Evolutionary conservation across 2,329 filamentous ascomycete species (phyloP).

Genomic region (Colletotrichum magnum): DNA sequence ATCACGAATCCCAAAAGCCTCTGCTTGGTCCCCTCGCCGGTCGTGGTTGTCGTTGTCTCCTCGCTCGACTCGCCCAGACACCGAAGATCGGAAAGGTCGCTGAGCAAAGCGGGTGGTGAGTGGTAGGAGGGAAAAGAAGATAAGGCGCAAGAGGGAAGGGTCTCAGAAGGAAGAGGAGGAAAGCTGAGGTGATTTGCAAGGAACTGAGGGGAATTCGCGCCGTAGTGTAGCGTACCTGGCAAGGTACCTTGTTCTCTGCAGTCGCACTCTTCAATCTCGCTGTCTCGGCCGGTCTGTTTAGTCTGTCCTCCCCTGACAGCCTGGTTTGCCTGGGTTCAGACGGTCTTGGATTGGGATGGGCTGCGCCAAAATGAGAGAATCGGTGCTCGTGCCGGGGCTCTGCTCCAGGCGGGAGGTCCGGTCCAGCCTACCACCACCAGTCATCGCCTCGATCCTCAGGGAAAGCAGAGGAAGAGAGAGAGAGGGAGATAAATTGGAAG

Average conservation of each 20-base stretch:
- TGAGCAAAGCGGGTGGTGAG: not conserved
- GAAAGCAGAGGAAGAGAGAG: not conserved
- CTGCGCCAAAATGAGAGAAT: constrained; percentile 31
- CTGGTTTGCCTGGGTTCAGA: constrained; percentile 37
- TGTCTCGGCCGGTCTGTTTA: constrained; percentile 30
- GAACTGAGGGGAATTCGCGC: constrained; percentile 23
- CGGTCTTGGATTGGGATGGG: constrained; percentile 36
- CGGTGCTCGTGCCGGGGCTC: constrained; percentile 20
- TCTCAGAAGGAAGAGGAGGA: constrained; percentile 7
- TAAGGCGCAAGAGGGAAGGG: constrained; percentile 5
- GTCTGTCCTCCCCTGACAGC: constrained; percentile 35
- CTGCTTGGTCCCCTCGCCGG: not conserved
- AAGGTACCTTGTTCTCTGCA: not conserved
- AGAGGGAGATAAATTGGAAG: not conserved
- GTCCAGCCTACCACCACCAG: constrained; percentile 2
- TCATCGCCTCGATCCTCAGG: constrained; percentile 4
- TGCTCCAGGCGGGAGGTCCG: constrained; percentile 9
- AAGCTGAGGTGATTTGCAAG: constrained; percentile 11
- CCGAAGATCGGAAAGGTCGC: constrained; percentile 13
- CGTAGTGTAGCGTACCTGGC: not conserved
- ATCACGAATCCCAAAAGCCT: not conserved
- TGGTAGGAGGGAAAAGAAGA: constrained; percentile 1
- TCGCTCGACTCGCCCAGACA: constrained; percentile 24
- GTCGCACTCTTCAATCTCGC: constrained; percentile 31
- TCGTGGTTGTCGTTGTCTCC: constrained; percentile 16